Percentiles rank a stretch among this genome's conserved stretches.
Conservation (phyloP, 192 early-diverging fungal genomes). For the Entomortierella parvispora region DNA sequence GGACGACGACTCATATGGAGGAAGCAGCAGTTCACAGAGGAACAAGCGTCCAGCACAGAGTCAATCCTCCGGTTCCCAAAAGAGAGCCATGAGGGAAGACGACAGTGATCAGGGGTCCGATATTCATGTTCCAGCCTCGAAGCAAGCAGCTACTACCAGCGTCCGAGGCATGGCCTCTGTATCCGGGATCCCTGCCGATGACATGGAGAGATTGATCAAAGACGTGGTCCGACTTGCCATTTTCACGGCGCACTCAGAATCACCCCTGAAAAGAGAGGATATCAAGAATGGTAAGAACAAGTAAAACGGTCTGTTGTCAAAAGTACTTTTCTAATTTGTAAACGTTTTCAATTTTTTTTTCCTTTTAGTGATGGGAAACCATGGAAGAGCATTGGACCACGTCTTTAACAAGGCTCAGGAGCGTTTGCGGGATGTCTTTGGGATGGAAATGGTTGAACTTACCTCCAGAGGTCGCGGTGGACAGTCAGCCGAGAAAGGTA, state of each 20-base stretch:
- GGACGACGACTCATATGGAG: constrained; percentile 32
- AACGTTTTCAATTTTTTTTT: neutral
- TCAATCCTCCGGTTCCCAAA: constrained; percentile 33
- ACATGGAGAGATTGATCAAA: constrained; percentile 67
- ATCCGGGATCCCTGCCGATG: constrained; percentile 43
- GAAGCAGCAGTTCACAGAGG: constrained; percentile 5
- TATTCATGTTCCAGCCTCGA: neutral
- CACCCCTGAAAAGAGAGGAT: constrained; percentile 66
- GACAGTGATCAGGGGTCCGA: constrained; percentile 29
- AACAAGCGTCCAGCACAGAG: constrained; percentile 3
- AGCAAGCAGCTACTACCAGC: neutral
- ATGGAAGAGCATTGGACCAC: constrained; percentile 51
- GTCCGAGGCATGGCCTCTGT: neutral
- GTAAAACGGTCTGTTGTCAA: neutral
- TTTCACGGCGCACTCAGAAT: constrained; percentile 61
- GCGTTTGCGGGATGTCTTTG: constrained; percentile 63
- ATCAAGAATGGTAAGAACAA: constrained; percentile 66
- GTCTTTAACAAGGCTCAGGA: constrained; percentile 62
- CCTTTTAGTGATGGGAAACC: constrained; percentile 61
- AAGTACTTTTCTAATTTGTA: neutral
- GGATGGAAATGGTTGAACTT: constrained; percentile 70
- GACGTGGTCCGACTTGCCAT: constrained; percentile 70
- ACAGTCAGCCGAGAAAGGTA: constrained; percentile 33
- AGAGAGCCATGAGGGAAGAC: constrained; percentile 29
- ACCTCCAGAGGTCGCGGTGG: constrained; percentile 46